Conservation (phyloP, 306 rosid genomes). For the Fagus crenata region DNA sequence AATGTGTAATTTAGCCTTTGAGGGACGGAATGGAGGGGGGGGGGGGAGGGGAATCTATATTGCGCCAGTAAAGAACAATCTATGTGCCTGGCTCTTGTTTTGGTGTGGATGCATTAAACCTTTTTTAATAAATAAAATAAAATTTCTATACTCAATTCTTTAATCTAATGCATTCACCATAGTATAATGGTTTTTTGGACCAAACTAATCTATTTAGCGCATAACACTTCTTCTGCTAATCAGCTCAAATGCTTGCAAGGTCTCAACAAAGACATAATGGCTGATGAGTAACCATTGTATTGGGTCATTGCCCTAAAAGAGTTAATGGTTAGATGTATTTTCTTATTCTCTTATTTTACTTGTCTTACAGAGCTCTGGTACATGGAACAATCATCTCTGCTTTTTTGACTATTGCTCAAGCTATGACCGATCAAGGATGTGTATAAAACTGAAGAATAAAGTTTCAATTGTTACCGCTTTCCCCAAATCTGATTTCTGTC, state of each 20-base stretch:
- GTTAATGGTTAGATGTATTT: neutral
- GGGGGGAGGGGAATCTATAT: too few species aligned
- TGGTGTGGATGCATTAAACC: too few species aligned
- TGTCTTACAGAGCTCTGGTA: constrained; percentile 68
- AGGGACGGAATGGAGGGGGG: too few species aligned
- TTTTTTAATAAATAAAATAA: too few species aligned
- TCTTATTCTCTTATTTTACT: constrained; percentile 7
- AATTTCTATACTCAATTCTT: neutral
- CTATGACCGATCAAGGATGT: constrained; percentile 98
- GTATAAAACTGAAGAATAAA: constrained; percentile 44
- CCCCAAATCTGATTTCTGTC: constrained; percentile 29
- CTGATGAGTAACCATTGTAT: neutral
- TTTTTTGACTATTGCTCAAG: constrained; percentile 90
- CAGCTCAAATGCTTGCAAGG: neutral
- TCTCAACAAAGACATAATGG: neutral
- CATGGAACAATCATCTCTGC: constrained; percentile 92
- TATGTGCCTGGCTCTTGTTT: too few species aligned
- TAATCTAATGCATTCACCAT: neutral
- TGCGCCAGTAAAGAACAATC: too few species aligned
- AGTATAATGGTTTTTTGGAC: neutral
- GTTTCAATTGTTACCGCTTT: constrained; percentile 23
- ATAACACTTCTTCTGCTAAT: neutral
- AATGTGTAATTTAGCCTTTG: too few species aligned
- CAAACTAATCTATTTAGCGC: neutral
- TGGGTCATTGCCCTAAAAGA: neutral